Base-by-base conservation (phyloP, 2,329 filamentous ascomycete genomes). In the Zasmidium angulare region DNA sequence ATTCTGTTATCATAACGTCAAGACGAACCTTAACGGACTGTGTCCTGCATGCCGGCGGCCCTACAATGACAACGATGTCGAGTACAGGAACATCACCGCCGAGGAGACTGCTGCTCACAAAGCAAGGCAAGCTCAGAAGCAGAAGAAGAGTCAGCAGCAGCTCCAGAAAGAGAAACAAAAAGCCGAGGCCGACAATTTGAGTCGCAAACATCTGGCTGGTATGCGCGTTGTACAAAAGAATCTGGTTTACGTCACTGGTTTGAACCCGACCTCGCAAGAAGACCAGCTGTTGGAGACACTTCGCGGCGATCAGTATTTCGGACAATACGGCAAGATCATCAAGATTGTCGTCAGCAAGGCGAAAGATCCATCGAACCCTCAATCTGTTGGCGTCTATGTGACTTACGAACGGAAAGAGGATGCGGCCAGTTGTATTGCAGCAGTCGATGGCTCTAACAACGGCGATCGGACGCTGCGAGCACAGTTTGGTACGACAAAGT, bases 1-100 rank as follows among this genome's bases (percentile, higher is more conserved):
- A 81, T 99, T 99, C 78, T 99, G 95, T 79, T 99, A 93, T 81
- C 97, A 99, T 79, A 99, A 98, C 75, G 96, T 99, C 75, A 96
- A 96, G 79, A 96, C 90, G 69, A 97, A 97, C 70, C 92, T 96
- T 84, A 98, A 97, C 74, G 93, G 93, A 36, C 84, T 97, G 59
- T 99, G 95, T 76, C 95, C 95, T n/a, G 96, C 96, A 67, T 99
- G 95, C 75, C 87, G 95, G 77, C 85, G 95, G 74, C 89, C 91
- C 4, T 99, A 99, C 76, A 92, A 97, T 75, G 96, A 99, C 68
- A 93, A 93, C 75, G 96, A 92, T 26, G 98, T 99, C 74, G 87
- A 97, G 77, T 99, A 92, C 85, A 96, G 96, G 77, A 89, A 95
- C 58, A 91, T 96, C 60, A 96, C 93, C 56, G 86, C 86, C 61